Evolutionary conservation across 192 early-diverging fungal species (phyloP), one percentile per base, ranked within the genome.

Genomic region (Haplosporangium gracile): DNA sequence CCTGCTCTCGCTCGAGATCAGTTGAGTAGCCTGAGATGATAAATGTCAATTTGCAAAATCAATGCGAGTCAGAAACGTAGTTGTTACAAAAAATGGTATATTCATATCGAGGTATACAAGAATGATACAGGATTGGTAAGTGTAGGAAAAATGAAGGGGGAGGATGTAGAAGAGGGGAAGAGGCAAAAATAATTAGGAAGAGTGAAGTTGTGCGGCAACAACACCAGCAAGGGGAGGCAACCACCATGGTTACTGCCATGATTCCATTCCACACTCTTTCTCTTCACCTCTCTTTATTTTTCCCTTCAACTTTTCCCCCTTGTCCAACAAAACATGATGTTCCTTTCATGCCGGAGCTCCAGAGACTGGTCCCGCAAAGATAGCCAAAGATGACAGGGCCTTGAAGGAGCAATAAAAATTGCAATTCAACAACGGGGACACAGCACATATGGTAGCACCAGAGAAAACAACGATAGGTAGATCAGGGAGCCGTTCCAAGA

Each of bases 351-450:
- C 69, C 6, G 51, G 47, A 79, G 77, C 36, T 51, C 77, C 70
- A 26, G 77, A 57, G 18, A 20, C 69, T 39, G 77, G 70, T 34
- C 77, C 53, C 22, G 69, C 70, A 42, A 72, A 79, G 24, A 72
- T 57, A 9, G 77, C 40, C 51, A 72, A 53, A 20, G 32, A 36
- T 72, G 70, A 55, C 24, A 79, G 15, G 47, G 68, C 68, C 68
- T 68, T 76, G 29, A 65, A 32, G 11, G 60, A 65, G 2, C 29
- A 26, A 51, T 49, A 49, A 29, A 65, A 65, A 29, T 15, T 65
- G 60, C 26, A 60, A 57, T 60, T 9, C 51, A 60, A 60, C 26
- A 60, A 60, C n/a, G 9, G 57, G 1, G 57, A 60, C 22, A 60
- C 26, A 60, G n/a, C 24, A 65, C 60, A 65, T 65, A 34, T 65